Conservation (phyloP, 305 asterid genomes). For the Fraxinus baroniana region DNA sequence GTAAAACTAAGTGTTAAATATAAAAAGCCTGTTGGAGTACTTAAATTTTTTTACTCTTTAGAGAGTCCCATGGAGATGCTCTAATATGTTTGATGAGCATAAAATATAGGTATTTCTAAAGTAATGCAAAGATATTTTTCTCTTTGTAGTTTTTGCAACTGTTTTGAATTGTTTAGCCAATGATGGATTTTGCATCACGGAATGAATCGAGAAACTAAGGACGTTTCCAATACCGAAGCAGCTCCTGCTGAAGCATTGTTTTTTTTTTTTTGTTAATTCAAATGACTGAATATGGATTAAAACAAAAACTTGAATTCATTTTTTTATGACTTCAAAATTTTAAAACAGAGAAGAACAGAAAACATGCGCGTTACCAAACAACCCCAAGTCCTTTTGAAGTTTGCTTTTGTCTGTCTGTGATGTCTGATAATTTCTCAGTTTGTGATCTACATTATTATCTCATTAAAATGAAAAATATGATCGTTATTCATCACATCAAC, state of each 20-base stretch:
- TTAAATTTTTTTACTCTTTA: too few species aligned
- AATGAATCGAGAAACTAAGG: background rate
- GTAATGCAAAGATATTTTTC: background rate
- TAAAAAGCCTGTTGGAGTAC: background rate
- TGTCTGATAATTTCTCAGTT: slow-evolving; percentile 4
- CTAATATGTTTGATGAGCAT: background rate
- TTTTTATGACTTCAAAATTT: background rate
- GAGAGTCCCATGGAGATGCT: background rate
- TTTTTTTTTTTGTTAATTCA: background rate
- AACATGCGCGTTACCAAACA: background rate
- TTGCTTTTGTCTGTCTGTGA: slow-evolving; percentile 15
- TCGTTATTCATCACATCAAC: too few species aligned
- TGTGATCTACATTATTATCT: background rate
- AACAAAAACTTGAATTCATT: background rate
- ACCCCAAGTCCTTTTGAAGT: background rate
- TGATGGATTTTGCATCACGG: background rate
- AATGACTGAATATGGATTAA: background rate
- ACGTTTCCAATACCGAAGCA: background rate
- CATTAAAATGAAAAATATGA: too few species aligned
- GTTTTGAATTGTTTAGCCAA: background rate
- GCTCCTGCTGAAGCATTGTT: background rate
- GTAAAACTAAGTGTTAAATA: background rate
- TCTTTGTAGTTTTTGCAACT: background rate
- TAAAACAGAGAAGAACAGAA: background rate
- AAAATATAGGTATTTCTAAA: background rate